Percentiles rank a stretch among this genome's conserved stretches.
Evolutionary conservation across 139 green algal genomes (phyloP).

Genomic region (Zygnema cylindricum): DNA sequence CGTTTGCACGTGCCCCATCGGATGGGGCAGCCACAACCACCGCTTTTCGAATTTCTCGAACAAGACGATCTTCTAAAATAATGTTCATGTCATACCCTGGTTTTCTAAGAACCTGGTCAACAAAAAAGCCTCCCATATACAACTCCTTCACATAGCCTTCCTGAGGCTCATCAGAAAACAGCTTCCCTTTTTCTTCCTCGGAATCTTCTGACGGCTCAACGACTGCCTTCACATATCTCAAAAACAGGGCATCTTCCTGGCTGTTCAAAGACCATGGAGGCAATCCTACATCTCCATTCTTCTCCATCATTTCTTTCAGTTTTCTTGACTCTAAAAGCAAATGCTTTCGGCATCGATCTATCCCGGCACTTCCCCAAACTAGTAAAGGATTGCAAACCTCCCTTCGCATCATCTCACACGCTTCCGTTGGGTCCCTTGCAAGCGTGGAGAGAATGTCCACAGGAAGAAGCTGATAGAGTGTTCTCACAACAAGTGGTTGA

Average conservation of each 20-base stretch:
- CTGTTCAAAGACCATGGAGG: constrained; percentile 11
- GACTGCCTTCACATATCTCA: constrained; percentile 22
- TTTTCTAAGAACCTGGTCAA: constrained; percentile 53
- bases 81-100: constrained; percentile 31
- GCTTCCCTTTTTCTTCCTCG: background rate
- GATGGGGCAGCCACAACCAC: constrained; percentile 40
- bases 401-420: background rate
- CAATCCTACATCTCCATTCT: constrained; percentile 19
- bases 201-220: background rate
- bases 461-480: constrained; percentile 38
- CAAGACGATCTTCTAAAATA: constrained; percentile 17
- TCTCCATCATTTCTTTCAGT: background rate
- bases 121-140: constrained; percentile 52
- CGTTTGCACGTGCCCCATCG: background rate
- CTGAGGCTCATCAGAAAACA: constrained; percentile 41
- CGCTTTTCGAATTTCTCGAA: constrained; percentile 48
- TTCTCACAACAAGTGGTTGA: background rate
- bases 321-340: background rate
- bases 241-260: constrained; percentile 40
- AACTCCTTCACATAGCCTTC: constrained; percentile 50
- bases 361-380: constrained; percentile 20
- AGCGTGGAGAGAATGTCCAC: constrained; percentile 42
- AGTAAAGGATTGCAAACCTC: background rate
- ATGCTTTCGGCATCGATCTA: background rate
- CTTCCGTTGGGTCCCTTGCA: constrained; percentile 1